Conservation (phyloP, 257 asterid species). For the Solanum lycopersicoides region DNA sequence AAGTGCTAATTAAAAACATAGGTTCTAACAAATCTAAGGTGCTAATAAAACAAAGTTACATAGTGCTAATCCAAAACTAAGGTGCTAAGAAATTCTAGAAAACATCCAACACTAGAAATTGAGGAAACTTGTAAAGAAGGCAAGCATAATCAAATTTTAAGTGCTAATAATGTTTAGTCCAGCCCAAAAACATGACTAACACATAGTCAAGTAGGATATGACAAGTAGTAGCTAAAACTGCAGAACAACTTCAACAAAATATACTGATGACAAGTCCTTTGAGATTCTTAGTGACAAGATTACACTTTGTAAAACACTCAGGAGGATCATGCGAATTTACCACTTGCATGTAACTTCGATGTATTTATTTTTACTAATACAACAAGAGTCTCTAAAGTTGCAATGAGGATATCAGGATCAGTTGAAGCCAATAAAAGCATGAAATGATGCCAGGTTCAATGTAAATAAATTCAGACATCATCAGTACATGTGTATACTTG, state of each 20-base stretch:
- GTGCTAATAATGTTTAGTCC: too few relatives aligned
- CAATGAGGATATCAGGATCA: conserved; percentile 77
- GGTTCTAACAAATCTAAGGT: too few relatives aligned
- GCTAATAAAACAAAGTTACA: too few relatives aligned
- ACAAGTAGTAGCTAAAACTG: conserved; percentile 82
- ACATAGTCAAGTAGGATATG: conserved; percentile 29
- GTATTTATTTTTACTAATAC: conserved; percentile 79
- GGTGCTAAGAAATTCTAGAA: too few relatives aligned
- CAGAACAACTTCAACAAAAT: conserved; percentile 83
- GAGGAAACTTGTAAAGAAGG: too few relatives aligned
- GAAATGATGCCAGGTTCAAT: conserved; percentile 61
- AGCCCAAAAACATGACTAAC: too few relatives aligned
- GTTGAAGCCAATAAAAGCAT: conserved; percentile 86
- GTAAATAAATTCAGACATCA: background rate
- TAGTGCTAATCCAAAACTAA: too few relatives aligned
- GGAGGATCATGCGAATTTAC: conserved; percentile 89
- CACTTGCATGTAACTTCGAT: conserved; percentile 81
- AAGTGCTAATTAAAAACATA: too few relatives aligned
- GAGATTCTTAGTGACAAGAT: conserved; percentile 61
- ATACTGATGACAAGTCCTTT: conserved; percentile 64
- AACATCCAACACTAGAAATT: too few relatives aligned
- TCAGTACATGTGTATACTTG: background rate
- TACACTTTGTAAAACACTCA: conserved; percentile 88
- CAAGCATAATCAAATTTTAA: too few relatives aligned
- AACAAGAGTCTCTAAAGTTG: conserved; percentile 67